Percentiles rank a stretch among this genome's conserved stretches.
Conservation (phyloP, 768 basidiomycete genomes). For the Hortiboletus campestris region DNA sequence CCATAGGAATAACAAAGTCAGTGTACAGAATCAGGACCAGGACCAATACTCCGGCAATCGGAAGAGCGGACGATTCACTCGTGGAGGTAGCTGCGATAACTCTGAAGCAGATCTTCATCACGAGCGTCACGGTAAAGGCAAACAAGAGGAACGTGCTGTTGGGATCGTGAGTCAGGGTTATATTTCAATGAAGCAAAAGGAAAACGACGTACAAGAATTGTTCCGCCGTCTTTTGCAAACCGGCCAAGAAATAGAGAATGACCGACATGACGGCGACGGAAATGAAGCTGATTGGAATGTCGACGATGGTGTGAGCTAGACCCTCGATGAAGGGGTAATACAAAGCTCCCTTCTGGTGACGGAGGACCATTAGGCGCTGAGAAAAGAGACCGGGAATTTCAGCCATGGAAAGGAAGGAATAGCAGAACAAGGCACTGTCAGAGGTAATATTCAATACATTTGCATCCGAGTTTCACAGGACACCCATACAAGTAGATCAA, state of each 20-base stretch:
- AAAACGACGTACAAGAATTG: conserved; percentile 21
- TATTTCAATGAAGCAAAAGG: not conserved
- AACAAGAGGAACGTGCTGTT: conserved; percentile 58
- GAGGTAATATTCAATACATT: conserved; percentile 9
- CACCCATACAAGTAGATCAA: conserved; percentile 67
- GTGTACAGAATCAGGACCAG: conserved; percentile 42
- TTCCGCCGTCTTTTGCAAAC: conserved; percentile 16
- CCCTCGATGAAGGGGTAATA: conserved; percentile 49
- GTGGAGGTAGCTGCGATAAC: conserved; percentile 54
- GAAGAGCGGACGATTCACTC: conserved; percentile 48
- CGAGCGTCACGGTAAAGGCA: conserved; percentile 49
- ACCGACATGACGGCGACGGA: conserved; percentile 8
- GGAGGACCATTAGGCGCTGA: conserved; percentile 42
- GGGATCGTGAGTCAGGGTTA: conserved; percentile 35
- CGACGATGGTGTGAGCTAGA: conserved; percentile 44
- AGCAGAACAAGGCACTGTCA: conserved; percentile 49
- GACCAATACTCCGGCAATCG: conserved; percentile 32
- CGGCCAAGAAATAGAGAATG: conserved; percentile 20
- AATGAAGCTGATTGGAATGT: conserved; percentile 40
- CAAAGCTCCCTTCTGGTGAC: conserved; percentile 43
- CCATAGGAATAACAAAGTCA: conserved; percentile 38
- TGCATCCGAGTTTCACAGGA: not conserved
- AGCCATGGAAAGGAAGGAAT: conserved; percentile 51
- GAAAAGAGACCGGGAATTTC: conserved; percentile 47
- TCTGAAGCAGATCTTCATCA: conserved; percentile 78